Evolutionary conservation across 2,329 filamentous ascomycete genomes (phyloP).

Genomic region (Thelonectria olida): DNA sequence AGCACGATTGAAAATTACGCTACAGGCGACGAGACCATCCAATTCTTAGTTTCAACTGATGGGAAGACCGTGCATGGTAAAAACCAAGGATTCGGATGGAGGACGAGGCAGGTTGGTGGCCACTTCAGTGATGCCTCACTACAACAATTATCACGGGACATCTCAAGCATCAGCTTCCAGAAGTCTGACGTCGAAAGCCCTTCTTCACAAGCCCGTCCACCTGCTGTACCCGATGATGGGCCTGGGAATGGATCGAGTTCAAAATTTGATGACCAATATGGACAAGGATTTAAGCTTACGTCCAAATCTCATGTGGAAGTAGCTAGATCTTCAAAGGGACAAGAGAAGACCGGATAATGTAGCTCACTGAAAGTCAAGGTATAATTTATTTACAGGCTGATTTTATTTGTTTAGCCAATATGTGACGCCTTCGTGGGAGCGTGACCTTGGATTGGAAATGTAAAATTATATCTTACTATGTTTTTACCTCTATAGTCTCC

Average conservation of each 20-base stretch:
- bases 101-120: constrained; percentile 25
- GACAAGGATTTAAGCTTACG: not conserved
- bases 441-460: not conserved
- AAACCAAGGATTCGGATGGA: constrained; percentile 25
- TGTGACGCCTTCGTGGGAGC: too few relatives aligned
- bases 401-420: too few relatives aligned
- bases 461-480: not conserved
- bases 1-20: constrained; percentile 32
- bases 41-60: constrained; percentile 30
- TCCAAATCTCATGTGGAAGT: not conserved
- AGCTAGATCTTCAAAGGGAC: too few relatives aligned
- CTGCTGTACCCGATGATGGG: not conserved
- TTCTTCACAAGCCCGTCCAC: not conserved
- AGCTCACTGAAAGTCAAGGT: too few relatives aligned
- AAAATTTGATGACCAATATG: not conserved
- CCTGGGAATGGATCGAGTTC: not conserved
- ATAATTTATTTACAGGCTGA: too few relatives aligned
- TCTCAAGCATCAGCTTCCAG: not conserved
- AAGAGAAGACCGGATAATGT: too few relatives aligned
- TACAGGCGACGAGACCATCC: constrained; percentile 28
- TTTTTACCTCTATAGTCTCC: not conserved
- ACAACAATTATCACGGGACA: constrained; percentile 27
- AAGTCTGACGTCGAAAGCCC: not conserved
- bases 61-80: constrained; percentile 29
- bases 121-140: constrained; percentile 28